Base-by-base conservation (phyloP, 495 filamentous ascomycete genomes). In the Hypoxylon intermedium region DNA sequence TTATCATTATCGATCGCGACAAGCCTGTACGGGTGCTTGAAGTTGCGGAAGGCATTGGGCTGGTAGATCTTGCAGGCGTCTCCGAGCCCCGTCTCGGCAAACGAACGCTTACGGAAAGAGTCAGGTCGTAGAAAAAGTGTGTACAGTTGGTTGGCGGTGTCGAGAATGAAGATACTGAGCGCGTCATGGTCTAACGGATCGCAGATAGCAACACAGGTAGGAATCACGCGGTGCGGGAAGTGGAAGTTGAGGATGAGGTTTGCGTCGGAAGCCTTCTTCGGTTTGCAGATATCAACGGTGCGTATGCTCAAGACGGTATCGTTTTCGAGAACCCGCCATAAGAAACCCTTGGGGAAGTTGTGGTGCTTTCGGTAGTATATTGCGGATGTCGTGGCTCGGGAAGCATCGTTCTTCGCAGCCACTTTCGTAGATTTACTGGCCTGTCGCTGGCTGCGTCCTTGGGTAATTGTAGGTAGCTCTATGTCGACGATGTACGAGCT, bases 261-360 rank as follows among this genome's bases (percentile, higher is more conserved):
- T 67, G 92, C 88, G 62, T 84, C 81, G 42, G 79, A 74, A 23
- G 84, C 80, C 20, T 84, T 79, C 15, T 82, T 79, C 44, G 85
- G 80, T 71, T 89, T 93, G 30, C 83, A 87, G 53, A 97, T 73
- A 74, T 98, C 94, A 65, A 88, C 85, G 28, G 86, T 86, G 72
- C 90, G 88, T 47, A 98, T 79, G 70, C 92, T 91, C 48, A 98
- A 79, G 40, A 92, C 80, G 63, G 84, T 89, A 67, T 86, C 85
- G 65, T 88, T 86, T 68, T 95, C 87, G 58, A 97, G 75, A 15
- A 98, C 81, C 49, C 94, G 81, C 93, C 95, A 98, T 18, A 97
- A 80, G 63, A 98, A 92, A 67, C 82, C 88, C 63, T 90, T 85
- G 41, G 94, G 95, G 53, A 88, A 89, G 49, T 78, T 75, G 53